Evolutionary conservation across 139 green algal species (phyloP), one percentile per base, ranked within the genome.

Genomic region (Ettlia oleoabundans): DNA sequence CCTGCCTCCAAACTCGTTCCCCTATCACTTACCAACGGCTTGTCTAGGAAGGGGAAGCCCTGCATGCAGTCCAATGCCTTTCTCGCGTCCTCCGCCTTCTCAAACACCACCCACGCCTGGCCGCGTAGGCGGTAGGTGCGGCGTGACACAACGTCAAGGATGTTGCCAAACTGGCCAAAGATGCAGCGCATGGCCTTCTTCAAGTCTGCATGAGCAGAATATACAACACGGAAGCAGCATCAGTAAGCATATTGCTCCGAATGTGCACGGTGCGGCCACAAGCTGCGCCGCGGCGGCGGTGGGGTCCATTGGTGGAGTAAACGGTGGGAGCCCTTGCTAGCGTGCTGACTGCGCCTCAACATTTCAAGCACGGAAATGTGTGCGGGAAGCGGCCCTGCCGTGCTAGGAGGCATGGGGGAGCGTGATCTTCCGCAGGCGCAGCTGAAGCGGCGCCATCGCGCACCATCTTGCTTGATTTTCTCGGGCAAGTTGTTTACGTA

Each of bases 1-100:
- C n/a, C n/a, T n/a, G n/a, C n/a, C n/a, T n/a, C n/a, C n/a, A n/a
- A n/a, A n/a, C n/a, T n/a, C n/a, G n/a, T n/a, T n/a, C n/a, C n/a
- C n/a, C n/a, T n/a, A n/a, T 40, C n/a, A 78, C 92, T 83, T 80
- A 97, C 92, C 84, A 99, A 95, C 13, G 96, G 93, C 89, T 99
- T 99, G 65, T 98, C 95, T 65, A 96, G 98, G 89, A 99, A 99
- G 0, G 95, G 96, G 85, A 99, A 99, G 28, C 92, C 95, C 76
- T 99, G 94, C 94, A 99, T 97, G 22, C 90, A 86, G 30, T 93
- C 87, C 62, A 98, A 74, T 0, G 97, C 97, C 43, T 95, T 95
- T 7, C 88, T 95, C 0, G 97, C 95, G 15, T 92, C 85, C 1
- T 90, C 88, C 0, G 96, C 88, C 42, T 97, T 92, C 26, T 91